Evolutionary conservation across 2,329 filamentous ascomycete genomes (phyloP), one percentile per base, ranked within the genome.

Genomic region (Neofusicoccum sp.): DNA sequence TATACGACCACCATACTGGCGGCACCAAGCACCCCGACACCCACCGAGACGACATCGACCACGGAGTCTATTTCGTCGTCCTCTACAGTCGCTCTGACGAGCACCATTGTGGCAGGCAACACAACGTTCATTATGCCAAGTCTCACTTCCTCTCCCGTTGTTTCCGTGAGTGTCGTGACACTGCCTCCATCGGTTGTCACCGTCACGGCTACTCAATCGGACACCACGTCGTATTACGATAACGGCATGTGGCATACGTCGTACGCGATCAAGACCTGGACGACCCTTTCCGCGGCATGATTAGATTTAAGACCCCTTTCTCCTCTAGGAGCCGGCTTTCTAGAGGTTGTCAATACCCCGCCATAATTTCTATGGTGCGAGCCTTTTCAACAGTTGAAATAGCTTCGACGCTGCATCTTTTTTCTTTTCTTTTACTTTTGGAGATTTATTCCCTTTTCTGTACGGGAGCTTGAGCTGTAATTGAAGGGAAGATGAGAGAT

Each of bases 201-300:
- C 2, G 65, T 73, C 12, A 71, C 73, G 2, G 65, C 68, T 29
- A 64, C 67, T n/a, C 50, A 54, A 8, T 65, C 66, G 6, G 68
- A 63, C 7, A 69, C 75, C 7, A 76, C 73, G 2, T 67, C 73
- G 37, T 80, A 77, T 70, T 81, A 80, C 63, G 79, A 80, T 63
- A 68, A 78, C 58, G 79, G 79, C n/a, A 67, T 77, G 68, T 81
- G 78, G 78, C 78, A 80, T 64, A 81, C 79, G 5, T 70, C 64
- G 28, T 81, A 81, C 65, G 67, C 70, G 0, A 66, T 78, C 64
- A 77, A 77, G 65, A 73, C 70, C 7, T 74, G 28, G 31, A 31
- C 59, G n/a, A 62, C 59, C 1, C 16, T 44, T 28, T 37, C n/a
- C 31, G 14, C 48, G 39, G 48, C 65, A 44, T 14, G 48, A 56